Conservation (phyloP, 1,284 basidiomycete species). For the Moesziomyces sp. region DNA sequence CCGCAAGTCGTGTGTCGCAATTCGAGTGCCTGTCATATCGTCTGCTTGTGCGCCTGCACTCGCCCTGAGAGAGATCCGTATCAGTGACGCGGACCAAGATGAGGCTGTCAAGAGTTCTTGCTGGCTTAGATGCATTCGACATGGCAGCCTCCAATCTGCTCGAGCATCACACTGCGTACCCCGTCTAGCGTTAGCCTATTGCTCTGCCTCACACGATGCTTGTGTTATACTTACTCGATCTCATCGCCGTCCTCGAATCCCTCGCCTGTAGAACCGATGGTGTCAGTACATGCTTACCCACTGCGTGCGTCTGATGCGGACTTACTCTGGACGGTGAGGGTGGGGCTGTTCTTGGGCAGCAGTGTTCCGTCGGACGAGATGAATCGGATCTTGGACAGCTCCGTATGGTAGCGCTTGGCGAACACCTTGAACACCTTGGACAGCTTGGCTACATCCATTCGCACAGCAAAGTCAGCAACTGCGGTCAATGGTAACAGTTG, state of each 20-base stretch:
- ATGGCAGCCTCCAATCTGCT: conserved; percentile 25
- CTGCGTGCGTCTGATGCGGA: background rate
- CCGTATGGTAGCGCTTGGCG: background rate
- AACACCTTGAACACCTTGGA: conserved; percentile 13
- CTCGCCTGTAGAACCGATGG: background rate
- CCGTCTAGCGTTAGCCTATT: background rate
- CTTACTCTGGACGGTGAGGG: conserved; percentile 4
- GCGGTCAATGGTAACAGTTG: background rate
- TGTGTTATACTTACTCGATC: conserved; percentile 17
- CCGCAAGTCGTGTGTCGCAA: no score
- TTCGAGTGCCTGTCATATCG: no score
- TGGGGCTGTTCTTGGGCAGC: conserved; percentile 7
- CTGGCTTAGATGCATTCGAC: background rate
- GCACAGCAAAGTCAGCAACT: background rate
- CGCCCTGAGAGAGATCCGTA: no score
- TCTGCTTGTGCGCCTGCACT: no score
- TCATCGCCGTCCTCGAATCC: conserved; percentile 25
- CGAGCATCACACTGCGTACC: conserved; percentile 14
- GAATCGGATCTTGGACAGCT: conserved; percentile 16
- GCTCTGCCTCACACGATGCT: background rate
- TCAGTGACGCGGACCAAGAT: no score
- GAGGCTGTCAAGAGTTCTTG: no score
- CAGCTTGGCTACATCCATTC: conserved; percentile 6
- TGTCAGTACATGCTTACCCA: background rate
- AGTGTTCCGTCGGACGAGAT: conserved; percentile 5